These are phyloP conservation scores for Lasiosphaeris hirsuta DNA, from an alignment of 495 filamentous ascomycete genomes.

Conservation along the genomic window DNA sequence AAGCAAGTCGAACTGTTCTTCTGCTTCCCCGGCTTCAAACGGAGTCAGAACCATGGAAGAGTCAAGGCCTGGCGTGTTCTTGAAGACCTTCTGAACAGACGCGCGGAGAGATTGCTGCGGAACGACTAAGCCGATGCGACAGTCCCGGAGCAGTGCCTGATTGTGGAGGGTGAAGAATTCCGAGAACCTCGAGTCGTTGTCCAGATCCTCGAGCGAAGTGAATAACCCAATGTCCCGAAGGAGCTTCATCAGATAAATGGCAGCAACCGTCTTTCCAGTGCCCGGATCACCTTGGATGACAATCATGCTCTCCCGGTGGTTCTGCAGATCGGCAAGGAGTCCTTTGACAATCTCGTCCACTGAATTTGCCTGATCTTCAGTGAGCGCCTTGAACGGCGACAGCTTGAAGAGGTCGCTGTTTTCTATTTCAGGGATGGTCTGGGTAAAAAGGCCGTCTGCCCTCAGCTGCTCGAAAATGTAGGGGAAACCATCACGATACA, in stretches of 20 bases:
- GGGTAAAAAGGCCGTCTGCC: background rate
- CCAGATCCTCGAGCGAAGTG: slow-evolving; percentile 5
- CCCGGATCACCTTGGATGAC: background rate
- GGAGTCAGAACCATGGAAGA: background rate
- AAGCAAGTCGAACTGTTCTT: background rate
- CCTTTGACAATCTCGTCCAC: background rate
- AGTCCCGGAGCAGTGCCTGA: background rate
- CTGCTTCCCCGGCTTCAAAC: background rate
- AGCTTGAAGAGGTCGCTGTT: slow-evolving; percentile 1
- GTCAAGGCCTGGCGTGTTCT: background rate
- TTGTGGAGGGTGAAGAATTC: background rate
- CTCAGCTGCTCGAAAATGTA: background rate
- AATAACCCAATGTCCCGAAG: background rate
- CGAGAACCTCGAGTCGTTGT: background rate
- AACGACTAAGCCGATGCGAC: background rate
- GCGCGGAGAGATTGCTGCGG: background rate
- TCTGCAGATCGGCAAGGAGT: background rate
- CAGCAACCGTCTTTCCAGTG: background rate
- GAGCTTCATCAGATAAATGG: slow-evolving; percentile 1
- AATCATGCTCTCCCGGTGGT: background rate
- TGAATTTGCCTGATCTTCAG: background rate
- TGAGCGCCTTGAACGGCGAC: background rate
- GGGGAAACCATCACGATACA: background rate
- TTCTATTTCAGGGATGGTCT: background rate
- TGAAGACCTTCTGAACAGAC: background rate